Evolutionary conservation across 148 eudicot species (phyloP).

Genomic region (Cornus kousa): DNA sequence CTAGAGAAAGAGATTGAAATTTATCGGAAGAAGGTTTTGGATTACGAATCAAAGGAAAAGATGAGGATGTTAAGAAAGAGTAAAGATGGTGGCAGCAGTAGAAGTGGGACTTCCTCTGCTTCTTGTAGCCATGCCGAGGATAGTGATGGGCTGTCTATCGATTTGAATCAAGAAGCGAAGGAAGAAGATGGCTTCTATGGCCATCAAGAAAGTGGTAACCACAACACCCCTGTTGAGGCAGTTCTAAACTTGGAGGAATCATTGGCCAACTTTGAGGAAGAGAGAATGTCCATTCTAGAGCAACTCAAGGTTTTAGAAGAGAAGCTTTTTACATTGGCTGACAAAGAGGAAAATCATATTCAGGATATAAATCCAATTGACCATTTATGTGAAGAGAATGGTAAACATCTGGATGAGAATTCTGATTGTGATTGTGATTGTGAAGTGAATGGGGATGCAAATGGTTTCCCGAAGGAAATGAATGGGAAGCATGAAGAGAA

Average conservation of each 20-base stretch:
- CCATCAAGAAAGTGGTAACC: conserved; percentile 48
- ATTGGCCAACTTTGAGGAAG: conserved; percentile 58
- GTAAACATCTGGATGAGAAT: conserved; percentile 33
- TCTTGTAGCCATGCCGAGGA: conserved; percentile 78
- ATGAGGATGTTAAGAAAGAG: conserved; percentile 39
- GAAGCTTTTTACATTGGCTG: conserved; percentile 66
- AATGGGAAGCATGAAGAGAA: conserved; percentile 54
- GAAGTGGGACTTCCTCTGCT: conserved; percentile 53
- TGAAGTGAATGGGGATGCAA: conserved; percentile 33
- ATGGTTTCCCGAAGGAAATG: conserved; percentile 40
- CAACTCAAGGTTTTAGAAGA: conserved; percentile 86
- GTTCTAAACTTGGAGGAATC: conserved; percentile 34
- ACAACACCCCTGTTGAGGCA: conserved; percentile 59
- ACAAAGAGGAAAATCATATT: conserved; percentile 51
- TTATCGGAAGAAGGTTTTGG: conserved; percentile 57
- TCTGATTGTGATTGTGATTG: conserved; percentile 13
- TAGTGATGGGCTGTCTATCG: conserved; percentile 70
- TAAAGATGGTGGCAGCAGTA: neutral
- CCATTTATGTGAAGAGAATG: conserved; percentile 21
- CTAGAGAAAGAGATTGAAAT: conserved; percentile 73
- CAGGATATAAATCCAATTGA: conserved; percentile 29
- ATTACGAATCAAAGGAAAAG: conserved; percentile 62
- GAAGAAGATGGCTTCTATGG: conserved; percentile 44
- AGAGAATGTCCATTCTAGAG: conserved; percentile 71
- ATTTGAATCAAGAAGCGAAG: conserved; percentile 58